Evolutionary conservation across 768 basidiomycete species (phyloP), one percentile per base, ranked within the genome.

Genomic region (Sarcomyxa edulis): DNA sequence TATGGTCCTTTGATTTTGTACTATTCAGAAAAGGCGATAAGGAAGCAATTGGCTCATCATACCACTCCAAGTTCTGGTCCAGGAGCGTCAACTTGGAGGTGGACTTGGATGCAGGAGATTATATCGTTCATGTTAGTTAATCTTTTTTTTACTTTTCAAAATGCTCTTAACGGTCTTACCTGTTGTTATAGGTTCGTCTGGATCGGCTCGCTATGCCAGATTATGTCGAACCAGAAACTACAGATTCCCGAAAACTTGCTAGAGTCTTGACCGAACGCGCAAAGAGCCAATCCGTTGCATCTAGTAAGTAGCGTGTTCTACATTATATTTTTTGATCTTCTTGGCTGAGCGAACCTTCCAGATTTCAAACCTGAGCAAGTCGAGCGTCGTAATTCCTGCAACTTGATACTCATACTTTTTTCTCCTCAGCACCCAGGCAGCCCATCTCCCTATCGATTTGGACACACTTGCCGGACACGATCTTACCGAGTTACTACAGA

Each of bases 1-100:
- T 36, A 7, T 74, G 69, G 69, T 58, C 60, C 10, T 61, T 75
- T 26, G 71, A 74, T 45, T 76, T 75, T 42, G 48, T 66, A 6
- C 31, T 77, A 1, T 74, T 62, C 45, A 69, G 62, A 44, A 58
- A 62, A 35, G 72, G 69, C 5, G 61, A 64, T 23, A 58, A 51
- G 5, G 54, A 61, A 14, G 51, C 56, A 5, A 15, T 66, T 12
- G 59, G 59, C 0, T 52, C 57, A 28, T 63, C 66, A 2, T 51
- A 51, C 7, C 56, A 56, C 23, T 58, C 63, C 1, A 46, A 56
- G 31, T 55, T 59, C 47, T 52, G 46, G 35, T 45, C 48, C 6
- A 49, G 68, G 10, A 64, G 64, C 39, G 62, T 65, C n/a, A 66
- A 59, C 38, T 38, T 66, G 3, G 68, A 72, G 40, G 20, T 68